These are phyloP conservation scores for Coix lacrymajobi DNA, from an alignment of 176 grass and related monocot genomes.

Conservation along the genomic window DNA sequence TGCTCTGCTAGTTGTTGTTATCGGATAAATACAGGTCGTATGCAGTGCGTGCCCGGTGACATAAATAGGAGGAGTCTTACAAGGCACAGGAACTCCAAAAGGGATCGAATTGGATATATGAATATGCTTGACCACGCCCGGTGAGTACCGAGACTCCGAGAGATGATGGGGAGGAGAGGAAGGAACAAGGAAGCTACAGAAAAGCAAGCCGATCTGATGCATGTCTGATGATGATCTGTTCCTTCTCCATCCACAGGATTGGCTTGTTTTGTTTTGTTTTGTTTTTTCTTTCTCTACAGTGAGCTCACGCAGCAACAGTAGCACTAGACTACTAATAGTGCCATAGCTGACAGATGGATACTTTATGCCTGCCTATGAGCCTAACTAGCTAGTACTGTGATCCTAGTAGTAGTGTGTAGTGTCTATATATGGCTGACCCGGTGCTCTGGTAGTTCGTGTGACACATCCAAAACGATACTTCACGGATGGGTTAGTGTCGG, in stretches of 20 bases:
- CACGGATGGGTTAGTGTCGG: not conserved
- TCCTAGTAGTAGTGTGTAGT: not conserved
- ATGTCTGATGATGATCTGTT: not conserved
- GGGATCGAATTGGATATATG: not conserved
- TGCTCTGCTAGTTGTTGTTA: not conserved
- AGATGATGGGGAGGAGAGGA: too few relatives aligned
- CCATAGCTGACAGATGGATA: not conserved
- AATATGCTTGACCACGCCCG: not conserved
- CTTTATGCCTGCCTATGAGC: not conserved
- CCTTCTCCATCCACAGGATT: not conserved
- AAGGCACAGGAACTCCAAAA: constrained; percentile 8
- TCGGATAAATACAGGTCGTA: not conserved
- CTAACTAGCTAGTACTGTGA: not conserved
- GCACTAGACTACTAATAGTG: not conserved
- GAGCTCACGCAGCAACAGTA: not conserved
- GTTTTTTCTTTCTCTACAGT: not conserved
- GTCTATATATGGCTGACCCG: not conserved
- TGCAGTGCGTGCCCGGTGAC: not conserved
- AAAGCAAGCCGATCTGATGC: not conserved
- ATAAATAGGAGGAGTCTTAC: constrained; percentile 15
- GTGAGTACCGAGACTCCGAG: not conserved
- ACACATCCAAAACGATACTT: not conserved
- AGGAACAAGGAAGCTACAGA: not conserved
- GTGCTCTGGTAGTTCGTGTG: not conserved
- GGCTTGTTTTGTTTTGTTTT: not conserved